A percentile compares a stretch with the other conserved stretches of the same genome.
These are phyloP conservation scores for Teunomyces barrocoloradensis DNA, from an alignment of 805 yeast species.

Conservation along the genomic window DNA sequence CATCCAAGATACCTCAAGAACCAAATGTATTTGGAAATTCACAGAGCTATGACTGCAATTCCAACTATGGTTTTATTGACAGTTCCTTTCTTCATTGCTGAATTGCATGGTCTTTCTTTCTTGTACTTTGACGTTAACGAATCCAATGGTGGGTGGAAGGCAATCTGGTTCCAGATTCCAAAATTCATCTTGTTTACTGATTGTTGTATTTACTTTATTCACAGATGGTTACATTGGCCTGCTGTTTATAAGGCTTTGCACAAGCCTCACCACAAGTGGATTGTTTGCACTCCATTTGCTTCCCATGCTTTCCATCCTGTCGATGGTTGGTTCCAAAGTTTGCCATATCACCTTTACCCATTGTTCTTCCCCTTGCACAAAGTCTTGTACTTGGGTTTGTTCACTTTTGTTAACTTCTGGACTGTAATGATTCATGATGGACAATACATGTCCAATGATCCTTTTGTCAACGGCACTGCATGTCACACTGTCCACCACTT, in stretches of 20 bases:
- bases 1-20: slow-evolving; percentile 95
- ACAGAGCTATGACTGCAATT: slow-evolving; percentile 74
- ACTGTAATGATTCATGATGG: slow-evolving; percentile 99
- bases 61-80: slow-evolving; percentile 88
- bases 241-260: slow-evolving; percentile 79
- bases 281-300: slow-evolving; percentile 97
- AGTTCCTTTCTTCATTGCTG: slow-evolving; percentile 84
- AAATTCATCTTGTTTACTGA: slow-evolving; percentile 89
- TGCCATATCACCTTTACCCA: slow-evolving; percentile 93
- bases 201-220: slow-evolving; percentile 86
- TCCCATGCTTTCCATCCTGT: slow-evolving; percentile 98
- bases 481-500: slow-evolving; percentile 97
- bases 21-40: slow-evolving; percentile 82
- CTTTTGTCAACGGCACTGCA: slow-evolving; percentile 95
- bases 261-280: slow-evolving; percentile 99
- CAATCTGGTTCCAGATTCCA: slow-evolving; percentile 66
- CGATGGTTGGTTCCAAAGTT: slow-evolving; percentile 89
- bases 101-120: slow-evolving; percentile 77
- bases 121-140: slow-evolving; percentile 67
- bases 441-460: slow-evolving; percentile 88
- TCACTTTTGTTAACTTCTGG: slow-evolving; percentile 95
- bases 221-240: slow-evolving; percentile 94
- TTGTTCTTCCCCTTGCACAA: slow-evolving; percentile 91
- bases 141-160: slow-evolving; percentile 65
- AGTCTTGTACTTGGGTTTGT: slow-evolving; percentile 72